Evolutionary conservation across 1,284 basidiomycete species (phyloP).

Genomic region (Rhodotorula sp.): DNA sequence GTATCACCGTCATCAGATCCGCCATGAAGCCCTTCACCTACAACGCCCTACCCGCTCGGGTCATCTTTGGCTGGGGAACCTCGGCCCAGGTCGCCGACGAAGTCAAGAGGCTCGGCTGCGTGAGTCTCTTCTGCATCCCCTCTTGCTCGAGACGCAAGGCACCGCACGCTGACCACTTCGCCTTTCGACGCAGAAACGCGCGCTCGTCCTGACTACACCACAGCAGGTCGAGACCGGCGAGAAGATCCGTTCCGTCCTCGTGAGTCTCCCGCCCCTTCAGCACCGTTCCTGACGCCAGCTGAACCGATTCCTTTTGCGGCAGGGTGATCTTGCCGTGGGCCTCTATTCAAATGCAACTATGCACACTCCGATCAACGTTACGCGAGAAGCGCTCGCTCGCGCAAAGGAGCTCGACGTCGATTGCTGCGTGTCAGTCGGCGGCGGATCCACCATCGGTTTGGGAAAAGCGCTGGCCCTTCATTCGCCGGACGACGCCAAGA

Average conservation of each 20-base stretch:
- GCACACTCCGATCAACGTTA: constrained; percentile 55
- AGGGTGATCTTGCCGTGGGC: constrained; percentile 39
- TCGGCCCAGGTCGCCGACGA: constrained; percentile 51
- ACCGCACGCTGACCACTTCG: too few species aligned
- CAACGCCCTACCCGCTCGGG: constrained; percentile 52
- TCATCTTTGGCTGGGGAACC: constrained; percentile 54
- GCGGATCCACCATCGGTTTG: constrained; percentile 55
- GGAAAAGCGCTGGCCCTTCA: constrained; percentile 54
- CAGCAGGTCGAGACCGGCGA: constrained; percentile 46
- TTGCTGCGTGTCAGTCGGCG: constrained; percentile 54
- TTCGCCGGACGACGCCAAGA: constrained; percentile 47
- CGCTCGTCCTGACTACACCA: constrained; percentile 51
- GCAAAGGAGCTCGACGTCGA: constrained; percentile 51
- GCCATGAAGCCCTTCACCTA: constrained; percentile 51
- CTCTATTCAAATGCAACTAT: constrained; percentile 51
- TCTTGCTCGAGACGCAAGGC: too few species aligned
- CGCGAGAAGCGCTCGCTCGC: constrained; percentile 50
- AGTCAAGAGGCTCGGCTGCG: constrained; percentile 49
- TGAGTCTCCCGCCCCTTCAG: constrained; percentile 35
- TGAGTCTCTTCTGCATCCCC: constrained; percentile 8
- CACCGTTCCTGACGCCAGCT: constrained; percentile 5
- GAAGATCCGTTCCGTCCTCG: constrained; percentile 46
- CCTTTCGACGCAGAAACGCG: constrained; percentile 34
- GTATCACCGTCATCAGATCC: neutral
- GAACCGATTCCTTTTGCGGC: neutral